Evolutionary conservation across 257 asterid genomes (phyloP).

Genomic region (Capsicum rhomboideum): DNA sequence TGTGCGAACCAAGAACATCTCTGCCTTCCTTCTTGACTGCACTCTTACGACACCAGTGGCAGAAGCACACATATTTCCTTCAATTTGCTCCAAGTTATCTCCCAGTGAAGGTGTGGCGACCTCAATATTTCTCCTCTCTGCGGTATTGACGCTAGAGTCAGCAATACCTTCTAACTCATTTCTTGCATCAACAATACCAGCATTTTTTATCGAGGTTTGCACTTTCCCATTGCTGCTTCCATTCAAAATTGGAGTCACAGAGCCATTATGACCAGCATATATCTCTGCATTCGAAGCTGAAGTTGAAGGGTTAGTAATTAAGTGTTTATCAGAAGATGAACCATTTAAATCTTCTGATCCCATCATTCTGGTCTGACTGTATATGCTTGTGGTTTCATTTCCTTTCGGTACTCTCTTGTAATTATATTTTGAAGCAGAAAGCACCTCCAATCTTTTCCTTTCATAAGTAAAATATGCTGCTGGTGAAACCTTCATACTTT

Average conservation of each 20-base stretch:
- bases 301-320: slow-evolving; percentile 20
- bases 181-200: slow-evolving; percentile 27
- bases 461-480: slow-evolving; percentile 50
- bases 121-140: slow-evolving; percentile 24
- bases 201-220: slow-evolving; percentile 18
- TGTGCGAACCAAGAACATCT: too few relatives aligned
- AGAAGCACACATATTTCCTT: slow-evolving; percentile 83
- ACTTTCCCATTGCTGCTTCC: slow-evolving; percentile 18
- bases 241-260: slow-evolving; percentile 19
- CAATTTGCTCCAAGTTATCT: slow-evolving; percentile 53
- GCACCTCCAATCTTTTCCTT: slow-evolving; percentile 37
- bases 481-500: slow-evolving; percentile 59
- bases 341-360: slow-evolving; percentile 34
- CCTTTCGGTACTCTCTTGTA: slow-evolving; percentile 7
- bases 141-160: slow-evolving; percentile 17
- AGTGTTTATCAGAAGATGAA: slow-evolving; percentile 18
- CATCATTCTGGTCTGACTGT: slow-evolving; percentile 17
- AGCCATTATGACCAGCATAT: slow-evolving; percentile 24
- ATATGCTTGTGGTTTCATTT: slow-evolving; percentile 17
- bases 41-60: slow-evolving; percentile 96
- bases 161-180: slow-evolving; percentile 21
- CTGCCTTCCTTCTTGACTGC: slow-evolving; percentile 94
- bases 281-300: slow-evolving; percentile 16
- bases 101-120: slow-evolving; percentile 38
- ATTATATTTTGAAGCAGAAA: background rate